A percentile compares a stretch with the other conserved stretches of the same genome.
Conservation (phyloP, 164 flowering plant species). For the Protea cynaroides region DNA sequence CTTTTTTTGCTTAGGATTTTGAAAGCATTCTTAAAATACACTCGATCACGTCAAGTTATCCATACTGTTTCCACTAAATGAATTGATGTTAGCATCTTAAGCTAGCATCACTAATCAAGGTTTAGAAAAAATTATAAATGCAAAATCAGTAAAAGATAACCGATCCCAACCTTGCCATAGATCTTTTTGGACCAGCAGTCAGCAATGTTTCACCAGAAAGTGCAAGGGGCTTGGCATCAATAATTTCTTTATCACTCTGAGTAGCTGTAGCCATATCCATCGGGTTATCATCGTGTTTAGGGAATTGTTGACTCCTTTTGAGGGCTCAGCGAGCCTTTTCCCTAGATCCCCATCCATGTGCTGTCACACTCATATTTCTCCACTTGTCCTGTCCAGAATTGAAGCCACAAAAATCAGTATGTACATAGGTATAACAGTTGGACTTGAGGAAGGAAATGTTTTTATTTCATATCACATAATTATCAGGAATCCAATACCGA, state of each 20-base stretch:
- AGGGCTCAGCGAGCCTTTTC: slow-evolving; percentile 68
- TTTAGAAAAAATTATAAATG: too few relatives aligned
- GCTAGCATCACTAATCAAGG: too few relatives aligned
- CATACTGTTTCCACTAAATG: too few relatives aligned
- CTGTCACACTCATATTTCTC: slow-evolving; percentile 93
- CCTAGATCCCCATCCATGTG: slow-evolving; percentile 83
- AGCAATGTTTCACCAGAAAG: slow-evolving; percentile 32
- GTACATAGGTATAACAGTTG: not conserved
- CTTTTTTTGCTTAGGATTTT: too few relatives aligned
- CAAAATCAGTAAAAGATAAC: too few relatives aligned
- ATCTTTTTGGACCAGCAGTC: slow-evolving; percentile 55
- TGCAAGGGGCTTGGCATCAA: slow-evolving; percentile 53
- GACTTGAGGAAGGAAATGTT: too few relatives aligned
- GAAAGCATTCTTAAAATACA: too few relatives aligned
- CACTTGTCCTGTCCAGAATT: slow-evolving; percentile 64
- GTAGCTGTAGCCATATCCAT: too few relatives aligned
- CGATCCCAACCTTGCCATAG: slow-evolving; percentile 48
- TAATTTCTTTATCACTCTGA: slow-evolving; percentile 31
- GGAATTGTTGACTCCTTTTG: slow-evolving; percentile 42
- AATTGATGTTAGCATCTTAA: too few relatives aligned
- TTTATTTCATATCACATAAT: too few relatives aligned
- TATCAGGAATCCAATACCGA: not conserved
- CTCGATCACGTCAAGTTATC: too few relatives aligned
- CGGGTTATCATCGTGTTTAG: slow-evolving; percentile 48
- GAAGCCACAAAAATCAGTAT: not conserved